Percentiles rank a stretch among this genome's conserved stretches.
phyloP scores from a whole-genome alignment of 1,284 basidiomycete genomes.

The Sanguinoderma infundibulare region DNA sequence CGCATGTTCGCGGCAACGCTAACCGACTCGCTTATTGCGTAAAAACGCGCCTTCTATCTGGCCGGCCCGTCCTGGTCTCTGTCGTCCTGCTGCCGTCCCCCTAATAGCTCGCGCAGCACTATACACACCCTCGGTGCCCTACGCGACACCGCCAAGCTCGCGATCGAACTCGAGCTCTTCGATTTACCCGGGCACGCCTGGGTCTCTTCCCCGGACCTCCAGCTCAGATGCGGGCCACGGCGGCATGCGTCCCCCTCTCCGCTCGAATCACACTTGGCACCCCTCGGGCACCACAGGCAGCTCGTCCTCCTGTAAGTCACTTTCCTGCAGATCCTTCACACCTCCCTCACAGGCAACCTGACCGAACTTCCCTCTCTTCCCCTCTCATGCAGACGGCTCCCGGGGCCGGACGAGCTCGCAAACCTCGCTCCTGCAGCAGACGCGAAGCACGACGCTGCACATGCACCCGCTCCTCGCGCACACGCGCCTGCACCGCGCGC shows the following conservation, averaged over 20 bases:
- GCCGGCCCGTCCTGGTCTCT: too few species aligned
- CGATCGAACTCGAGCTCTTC: conserved; percentile 54
- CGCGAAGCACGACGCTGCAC: conserved; percentile 47
- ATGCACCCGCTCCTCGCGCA: conserved; percentile 68
- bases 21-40: conserved; percentile 1
- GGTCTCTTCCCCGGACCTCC: conserved; percentile 31
- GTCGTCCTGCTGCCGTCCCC: conserved; percentile 5
- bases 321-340: neutral
- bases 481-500: conserved; percentile 55
- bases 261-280: conserved; percentile 49
- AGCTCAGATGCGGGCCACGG: conserved; percentile 34
- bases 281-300: conserved; percentile 40
- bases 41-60: neutral
- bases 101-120: conserved; percentile 21
- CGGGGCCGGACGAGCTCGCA: conserved; percentile 25
- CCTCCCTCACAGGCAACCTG: conserved; percentile 2
- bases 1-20: conserved; percentile 6
- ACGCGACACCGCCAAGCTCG: conserved; percentile 42
- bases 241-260: conserved; percentile 42
- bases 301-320: conserved; percentile 37
- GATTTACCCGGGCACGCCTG: conserved; percentile 38
- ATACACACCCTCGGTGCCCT: conserved; percentile 32
- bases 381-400: conserved; percentile 22
- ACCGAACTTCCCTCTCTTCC: neutral
- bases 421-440: conserved; percentile 40